Base-by-base conservation (phyloP, 2,329 filamentous ascomycete species). In the Pseudomassariella vexata region DNA sequence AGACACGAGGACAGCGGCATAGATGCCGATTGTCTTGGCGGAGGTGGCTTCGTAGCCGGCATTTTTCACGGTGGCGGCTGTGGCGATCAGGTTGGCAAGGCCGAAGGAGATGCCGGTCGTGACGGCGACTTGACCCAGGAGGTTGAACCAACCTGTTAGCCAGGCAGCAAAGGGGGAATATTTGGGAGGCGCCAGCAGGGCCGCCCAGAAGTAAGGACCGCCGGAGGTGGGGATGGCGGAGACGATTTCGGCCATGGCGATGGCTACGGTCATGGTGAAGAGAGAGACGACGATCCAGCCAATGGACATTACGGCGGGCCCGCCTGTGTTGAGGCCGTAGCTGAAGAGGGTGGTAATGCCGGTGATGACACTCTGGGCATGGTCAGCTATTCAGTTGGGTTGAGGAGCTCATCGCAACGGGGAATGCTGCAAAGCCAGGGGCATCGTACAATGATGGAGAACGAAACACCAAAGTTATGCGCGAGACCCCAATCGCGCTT, bases 391-490 rank as follows among this genome's bases (percentile, higher is more conserved):
- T n/a, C n/a, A n/a, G n/a, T n/a, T n/a, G n/a, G n/a, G n/a, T n/a
- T n/a, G n/a, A 12, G 17, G 3, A 28, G 15, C 9, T 18, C 26
- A 28, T 15, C 9, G n/a, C 19, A 16, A 9, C 26, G 14, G 4
- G 19, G 26, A 14, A 15, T 10, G 15, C 14, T 12, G 26, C 28
- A 11, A 5, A 9, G 16, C 8, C 7, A 2, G 6, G 9, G 16
- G 22, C 23, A 8, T 52, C 66, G 40, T 46, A 73, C 68, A 47
- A 78, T 77, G 43, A 78, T 77, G 5, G 70, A 74, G 48, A 77
- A 78, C 0, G 71, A 76, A 6, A 77, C 70, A 18, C 73, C 73
- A 55, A 78, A 78, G 46, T 77, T 78, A 45, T 78, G 73, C 31
- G 68, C 55, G 37, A 77, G 44, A 5, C 68, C 66, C 73, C 73